phyloP scores from a whole-genome alignment of 2,329 filamentous ascomycete genomes.

The Dactylellina leptospora region DNA sequence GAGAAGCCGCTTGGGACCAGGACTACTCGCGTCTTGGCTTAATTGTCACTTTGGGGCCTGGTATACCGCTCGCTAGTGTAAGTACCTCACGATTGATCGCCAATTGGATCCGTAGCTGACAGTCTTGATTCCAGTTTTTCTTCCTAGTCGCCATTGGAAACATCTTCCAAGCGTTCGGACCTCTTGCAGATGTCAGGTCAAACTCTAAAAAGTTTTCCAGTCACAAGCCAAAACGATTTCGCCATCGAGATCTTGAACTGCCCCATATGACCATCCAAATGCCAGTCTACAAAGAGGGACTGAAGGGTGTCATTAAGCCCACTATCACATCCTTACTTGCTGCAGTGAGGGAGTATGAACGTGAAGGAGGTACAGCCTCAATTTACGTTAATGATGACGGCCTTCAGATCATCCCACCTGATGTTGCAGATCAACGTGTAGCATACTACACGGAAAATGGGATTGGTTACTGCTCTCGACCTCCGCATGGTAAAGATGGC shows the following conservation, averaged over 20 bases:
- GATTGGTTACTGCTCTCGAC: constrained; percentile 58
- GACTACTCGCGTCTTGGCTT: constrained; percentile 1
- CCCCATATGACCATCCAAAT: constrained; percentile 64
- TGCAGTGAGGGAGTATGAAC: constrained; percentile 69
- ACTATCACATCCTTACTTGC: constrained; percentile 68
- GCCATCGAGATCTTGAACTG: constrained; percentile 58
- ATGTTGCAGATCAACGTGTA: constrained; percentile 56
- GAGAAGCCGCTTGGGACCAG: not conserved
- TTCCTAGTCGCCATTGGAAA: constrained; percentile 64
- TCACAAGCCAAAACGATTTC: constrained; percentile 60
- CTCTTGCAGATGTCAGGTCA: constrained; percentile 62
- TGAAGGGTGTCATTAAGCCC: constrained; percentile 65
- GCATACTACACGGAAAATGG: constrained; percentile 18
- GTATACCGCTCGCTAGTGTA: constrained; percentile 7
- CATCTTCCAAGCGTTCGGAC: constrained; percentile 65
- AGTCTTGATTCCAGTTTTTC: constrained; percentile 61
- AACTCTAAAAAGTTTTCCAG: constrained; percentile 64
- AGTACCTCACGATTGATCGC: not conserved
- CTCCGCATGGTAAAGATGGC: constrained; percentile 64
- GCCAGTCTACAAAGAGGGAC: constrained; percentile 65
- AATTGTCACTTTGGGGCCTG: not conserved
- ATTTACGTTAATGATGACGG: constrained; percentile 76
- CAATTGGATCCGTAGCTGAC: constrained; percentile 52
- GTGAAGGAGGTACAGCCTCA: constrained; percentile 71
- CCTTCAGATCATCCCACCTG: constrained; percentile 68